Conservation (phyloP, 2,329 filamentous ascomycete genomes). For the Fusarium sp. region DNA sequence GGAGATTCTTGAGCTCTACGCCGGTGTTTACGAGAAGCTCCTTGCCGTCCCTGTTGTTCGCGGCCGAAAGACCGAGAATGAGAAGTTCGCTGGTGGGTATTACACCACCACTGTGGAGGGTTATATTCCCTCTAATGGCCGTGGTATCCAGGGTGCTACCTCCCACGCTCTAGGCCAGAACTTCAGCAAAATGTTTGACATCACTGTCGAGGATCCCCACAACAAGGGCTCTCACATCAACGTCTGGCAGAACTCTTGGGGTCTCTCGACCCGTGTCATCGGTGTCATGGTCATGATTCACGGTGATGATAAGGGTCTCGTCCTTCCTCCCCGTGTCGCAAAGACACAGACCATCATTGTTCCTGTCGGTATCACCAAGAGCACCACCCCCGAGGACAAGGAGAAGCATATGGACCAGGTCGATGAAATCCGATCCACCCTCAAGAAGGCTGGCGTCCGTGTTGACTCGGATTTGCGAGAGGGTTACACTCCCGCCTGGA, state of each 20-base stretch:
- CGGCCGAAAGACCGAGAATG: slow-evolving; percentile 95
- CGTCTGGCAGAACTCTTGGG: slow-evolving; percentile 99
- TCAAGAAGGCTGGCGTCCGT: slow-evolving; percentile 83
- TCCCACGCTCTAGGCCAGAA: slow-evolving; percentile 97
- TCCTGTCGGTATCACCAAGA: slow-evolving; percentile 93
- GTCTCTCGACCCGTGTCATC: slow-evolving; percentile 95
- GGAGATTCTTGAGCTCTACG: slow-evolving; percentile 94
- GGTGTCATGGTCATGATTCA: slow-evolving; percentile 99
- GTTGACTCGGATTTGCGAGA: slow-evolving; percentile 88
- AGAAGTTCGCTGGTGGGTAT: slow-evolving; percentile 97
- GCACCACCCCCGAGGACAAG: slow-evolving; percentile 85
- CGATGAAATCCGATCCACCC: slow-evolving; percentile 76
- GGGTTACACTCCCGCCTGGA: slow-evolving; percentile 94
- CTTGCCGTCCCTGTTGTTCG: slow-evolving; percentile 96
- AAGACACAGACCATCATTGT: slow-evolving; percentile 90
- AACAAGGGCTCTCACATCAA: slow-evolving; percentile 85
- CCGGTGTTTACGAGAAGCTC: slow-evolving; percentile 91
- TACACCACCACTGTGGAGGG: slow-evolving; percentile 98
- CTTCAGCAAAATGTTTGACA: slow-evolving; percentile 99
- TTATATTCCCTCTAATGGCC: slow-evolving; percentile 95
- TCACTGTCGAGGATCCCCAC: slow-evolving; percentile 93
- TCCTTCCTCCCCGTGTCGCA: slow-evolving; percentile 91
- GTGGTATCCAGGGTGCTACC: slow-evolving; percentile 96
- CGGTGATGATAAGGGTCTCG: slow-evolving; percentile 94
- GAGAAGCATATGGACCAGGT: slow-evolving; percentile 83